Percentiles rank a stretch among this genome's conserved stretches.
phyloP scores from a whole-genome alignment of 2,329 filamentous ascomycete species.

The Cercospora berteroae region DNA sequence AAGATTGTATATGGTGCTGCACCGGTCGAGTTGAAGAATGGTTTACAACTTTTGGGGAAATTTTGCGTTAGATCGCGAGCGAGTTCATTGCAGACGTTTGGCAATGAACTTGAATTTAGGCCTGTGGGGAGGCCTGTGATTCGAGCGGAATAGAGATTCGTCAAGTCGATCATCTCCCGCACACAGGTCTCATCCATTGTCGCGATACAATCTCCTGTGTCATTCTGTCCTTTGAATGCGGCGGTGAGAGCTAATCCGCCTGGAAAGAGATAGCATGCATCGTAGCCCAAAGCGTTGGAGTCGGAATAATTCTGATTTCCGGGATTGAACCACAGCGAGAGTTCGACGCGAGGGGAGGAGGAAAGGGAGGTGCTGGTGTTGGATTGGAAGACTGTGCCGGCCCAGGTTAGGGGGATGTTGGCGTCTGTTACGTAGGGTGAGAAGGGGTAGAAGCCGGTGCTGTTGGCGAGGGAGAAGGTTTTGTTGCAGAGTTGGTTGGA shows the following conservation, averaged over 20 bases:
- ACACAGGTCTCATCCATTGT: conserved; percentile 18
- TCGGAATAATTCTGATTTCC: conserved; percentile 9
- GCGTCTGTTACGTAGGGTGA: neutral
- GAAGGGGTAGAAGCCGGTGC: conserved; percentile 13
- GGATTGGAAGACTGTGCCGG: conserved; percentile 14
- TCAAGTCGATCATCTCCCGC: conserved; percentile 10
- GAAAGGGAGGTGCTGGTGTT: neutral
- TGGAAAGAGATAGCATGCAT: conserved; percentile 18
- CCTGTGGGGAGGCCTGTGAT: conserved; percentile 16
- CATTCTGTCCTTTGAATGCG: conserved; percentile 12
- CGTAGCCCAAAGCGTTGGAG: conserved; percentile 17
- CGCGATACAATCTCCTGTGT: conserved; percentile 15
- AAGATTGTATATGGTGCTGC: neutral
- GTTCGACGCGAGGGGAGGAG: conserved; percentile 10
- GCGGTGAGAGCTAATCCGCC: conserved; percentile 7
- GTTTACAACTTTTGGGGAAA: conserved; percentile 17
- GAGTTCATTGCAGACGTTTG: conserved; percentile 14
- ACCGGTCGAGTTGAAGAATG: conserved; percentile 15
- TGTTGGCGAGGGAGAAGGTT: conserved; percentile 14
- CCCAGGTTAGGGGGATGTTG: conserved; percentile 9
- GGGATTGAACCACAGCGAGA: conserved; percentile 20
- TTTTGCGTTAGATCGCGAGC: conserved; percentile 14
- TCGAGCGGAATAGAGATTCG: neutral
- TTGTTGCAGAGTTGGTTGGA: conserved; percentile 15
- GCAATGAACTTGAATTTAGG: conserved; percentile 15